These are phyloP conservation scores for Colletotrichum siamense DNA, from an alignment of 2,329 filamentous ascomycete genomes.

Conservation along the genomic window DNA sequence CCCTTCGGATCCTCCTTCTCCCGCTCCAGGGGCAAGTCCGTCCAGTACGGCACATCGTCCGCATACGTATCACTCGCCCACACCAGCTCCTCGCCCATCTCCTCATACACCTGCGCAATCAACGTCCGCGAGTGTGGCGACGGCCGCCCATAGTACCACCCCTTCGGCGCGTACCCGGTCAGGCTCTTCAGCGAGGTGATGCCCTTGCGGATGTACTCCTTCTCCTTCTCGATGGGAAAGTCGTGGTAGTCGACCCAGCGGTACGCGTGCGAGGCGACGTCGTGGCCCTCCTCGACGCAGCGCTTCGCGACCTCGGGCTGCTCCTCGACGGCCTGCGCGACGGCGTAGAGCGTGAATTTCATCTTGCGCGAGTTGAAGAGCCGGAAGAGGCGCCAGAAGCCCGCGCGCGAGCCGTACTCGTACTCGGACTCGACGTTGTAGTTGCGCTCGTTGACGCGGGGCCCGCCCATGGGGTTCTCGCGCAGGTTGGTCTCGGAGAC, in stretches of 20 bases:
- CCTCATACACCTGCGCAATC: conserved; percentile 54
- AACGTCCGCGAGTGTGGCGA: conserved; percentile 50
- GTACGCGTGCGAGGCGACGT: conserved; percentile 54
- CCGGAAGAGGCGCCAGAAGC: conserved; percentile 54
- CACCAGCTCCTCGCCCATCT: conserved; percentile 55
- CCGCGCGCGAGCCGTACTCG: conserved; percentile 54
- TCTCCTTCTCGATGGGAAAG: conserved; percentile 49
- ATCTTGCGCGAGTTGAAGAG: conserved; percentile 53
- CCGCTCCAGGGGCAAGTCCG: conserved; percentile 55
- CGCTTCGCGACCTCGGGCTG: conserved; percentile 51
- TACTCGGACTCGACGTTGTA: conserved; percentile 55
- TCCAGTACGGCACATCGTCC: conserved; percentile 62
- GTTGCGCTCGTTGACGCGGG: conserved; percentile 46
- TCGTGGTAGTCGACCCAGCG: conserved; percentile 58
- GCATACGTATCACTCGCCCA: conserved; percentile 58
- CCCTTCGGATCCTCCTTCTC: conserved; percentile 45
- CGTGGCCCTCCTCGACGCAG: conserved; percentile 54
- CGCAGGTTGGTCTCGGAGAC: conserved; percentile 41
- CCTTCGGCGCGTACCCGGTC: conserved; percentile 50
- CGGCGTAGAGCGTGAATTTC: conserved; percentile 57
- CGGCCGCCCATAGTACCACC: conserved; percentile 54
- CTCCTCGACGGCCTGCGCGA: conserved; percentile 52
- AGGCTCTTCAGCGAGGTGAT: conserved; percentile 46
- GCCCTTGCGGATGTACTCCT: conserved; percentile 49
- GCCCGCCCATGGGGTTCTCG: conserved; percentile 41